These are phyloP conservation scores for Fusarium floridanum DNA, from an alignment of 2,329 filamentous ascomycete species.

Conservation along the genomic window DNA sequence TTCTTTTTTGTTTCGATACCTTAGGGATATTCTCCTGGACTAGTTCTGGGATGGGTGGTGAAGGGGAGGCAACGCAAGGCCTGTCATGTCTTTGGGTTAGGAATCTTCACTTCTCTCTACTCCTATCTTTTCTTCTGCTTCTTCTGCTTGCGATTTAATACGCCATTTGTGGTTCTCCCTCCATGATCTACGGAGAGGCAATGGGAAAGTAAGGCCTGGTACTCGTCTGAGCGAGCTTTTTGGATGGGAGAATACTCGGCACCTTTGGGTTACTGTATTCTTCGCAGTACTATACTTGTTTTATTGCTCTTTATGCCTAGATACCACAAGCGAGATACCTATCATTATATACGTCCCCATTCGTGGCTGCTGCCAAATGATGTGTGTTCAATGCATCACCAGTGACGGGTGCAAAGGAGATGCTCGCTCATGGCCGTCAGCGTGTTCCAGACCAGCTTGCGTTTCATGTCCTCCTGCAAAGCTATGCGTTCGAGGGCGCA, in stretches of 20 bases:
- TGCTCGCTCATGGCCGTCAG: constrained; percentile 76
- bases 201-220: constrained; percentile 20
- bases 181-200: constrained; percentile 18
- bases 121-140: constrained; percentile 20
- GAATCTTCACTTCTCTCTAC: constrained; percentile 33
- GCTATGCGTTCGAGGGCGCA: constrained; percentile 89
- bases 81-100: constrained; percentile 25
- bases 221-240: constrained; percentile 19
- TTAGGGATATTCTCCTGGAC: constrained; percentile 27
- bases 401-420: constrained; percentile 76
- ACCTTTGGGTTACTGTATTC: constrained; percentile 41
- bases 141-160: constrained; percentile 26
- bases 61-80: constrained; percentile 33
- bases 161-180: constrained; percentile 13
- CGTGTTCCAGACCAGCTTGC: constrained; percentile 81
- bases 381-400: constrained; percentile 59
- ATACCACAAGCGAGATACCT: constrained; percentile 45
- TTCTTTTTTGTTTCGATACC: constrained; percentile 45
- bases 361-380: constrained; percentile 4
- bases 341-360: constrained; percentile 34
- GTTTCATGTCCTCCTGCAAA: constrained; percentile 86
- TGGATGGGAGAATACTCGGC: constrained; percentile 28
- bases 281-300: constrained; percentile 45
- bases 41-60: constrained; percentile 23
- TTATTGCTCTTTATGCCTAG: constrained; percentile 45